Evolutionary conservation across 2,329 filamentous ascomycete genomes (phyloP).

Genomic region (Trichoderma brevicompactum): DNA sequence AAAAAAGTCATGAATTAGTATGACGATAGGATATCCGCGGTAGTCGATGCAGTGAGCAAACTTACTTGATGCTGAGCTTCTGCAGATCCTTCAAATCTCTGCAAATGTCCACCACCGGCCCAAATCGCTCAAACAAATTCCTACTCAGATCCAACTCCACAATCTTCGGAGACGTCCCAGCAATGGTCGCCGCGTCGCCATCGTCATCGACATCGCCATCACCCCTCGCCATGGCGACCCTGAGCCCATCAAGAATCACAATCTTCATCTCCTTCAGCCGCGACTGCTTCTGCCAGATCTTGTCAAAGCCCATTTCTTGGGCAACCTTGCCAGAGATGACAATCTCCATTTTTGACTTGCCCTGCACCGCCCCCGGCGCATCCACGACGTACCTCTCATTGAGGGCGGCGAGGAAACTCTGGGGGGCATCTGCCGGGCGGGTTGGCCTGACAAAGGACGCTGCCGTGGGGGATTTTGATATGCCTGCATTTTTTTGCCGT

Average conservation of each 20-base stretch:
- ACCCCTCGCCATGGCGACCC: constrained; percentile 53
- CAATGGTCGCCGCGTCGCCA: constrained; percentile 46
- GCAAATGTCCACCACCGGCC: constrained; percentile 72
- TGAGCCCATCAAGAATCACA: constrained; percentile 78
- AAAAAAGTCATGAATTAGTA: not conserved
- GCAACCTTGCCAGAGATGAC: constrained; percentile 79
- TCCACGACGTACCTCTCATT: constrained; percentile 81
- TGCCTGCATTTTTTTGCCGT: constrained; percentile 47
- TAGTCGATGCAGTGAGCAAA: constrained; percentile 49
- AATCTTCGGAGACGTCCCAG: constrained; percentile 66
- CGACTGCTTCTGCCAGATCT: constrained; percentile 80
- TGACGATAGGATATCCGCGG: not conserved
- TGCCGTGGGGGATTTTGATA: constrained; percentile 67
- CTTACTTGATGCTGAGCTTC: constrained; percentile 78
- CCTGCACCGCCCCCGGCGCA: constrained; percentile 42
- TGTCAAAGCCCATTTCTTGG: constrained; percentile 94
- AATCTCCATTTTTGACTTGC: constrained; percentile 55
- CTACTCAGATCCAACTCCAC: constrained; percentile 82
- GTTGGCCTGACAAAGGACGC: constrained; percentile 87
- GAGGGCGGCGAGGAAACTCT: constrained; percentile 79
- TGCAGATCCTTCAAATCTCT: constrained; percentile 67
- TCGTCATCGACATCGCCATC: constrained; percentile 38
- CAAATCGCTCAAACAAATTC: constrained; percentile 74
- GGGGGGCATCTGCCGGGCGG: constrained; percentile 67
- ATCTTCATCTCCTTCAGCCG: constrained; percentile 77